Base-by-base conservation (phyloP, 2,329 filamentous ascomycete species). In the Apiospora malaysiana region DNA sequence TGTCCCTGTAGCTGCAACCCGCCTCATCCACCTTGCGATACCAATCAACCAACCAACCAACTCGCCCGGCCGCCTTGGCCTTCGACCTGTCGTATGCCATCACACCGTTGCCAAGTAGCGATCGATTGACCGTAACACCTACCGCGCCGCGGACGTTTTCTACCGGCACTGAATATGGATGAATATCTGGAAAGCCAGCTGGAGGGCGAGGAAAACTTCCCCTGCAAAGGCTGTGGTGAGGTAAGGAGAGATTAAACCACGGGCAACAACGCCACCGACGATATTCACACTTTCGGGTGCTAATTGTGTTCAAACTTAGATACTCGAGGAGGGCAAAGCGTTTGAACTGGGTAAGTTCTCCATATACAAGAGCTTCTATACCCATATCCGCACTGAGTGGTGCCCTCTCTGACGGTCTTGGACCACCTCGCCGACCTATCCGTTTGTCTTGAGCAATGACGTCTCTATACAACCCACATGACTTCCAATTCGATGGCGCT, bases 281-380 rank as follows among this genome's bases (percentile, higher is more conserved):
- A 70, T 71, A 23, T 63, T 63, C 56, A 70, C 71, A 68, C 68
- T 37, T 69, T 71, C 49, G 47, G 71, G 72, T 71, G 73, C 77
- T 79, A 74, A 79, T 71, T 69, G 68, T 72, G 68, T 71, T 66
- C 68, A 71, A 68, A 66, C 77, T 70, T 81, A 98, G 94, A 97
- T 98, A 76, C 89, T 99, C 25, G 96, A 99, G 83, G 96, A 99
- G 87, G 96, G 96, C 77, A 98, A 98, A 83, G 96, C 96, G 69
- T 99, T 97, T 78, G 96, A 99, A 85, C 88, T 99, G 78, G 94
- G 95, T 98, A 86, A 71, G 87, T 86, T 86, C 59, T 51, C 66
- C 43, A 67, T 71, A 56, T 68, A 37, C 45, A 68, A 40, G 42
- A 46, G 56, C 68, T 66, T 23, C 59, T 66, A 66, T 40, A 49